Conservation (phyloP, 108 stramenopile genomes). For the Cyclotella atomus region DNA sequence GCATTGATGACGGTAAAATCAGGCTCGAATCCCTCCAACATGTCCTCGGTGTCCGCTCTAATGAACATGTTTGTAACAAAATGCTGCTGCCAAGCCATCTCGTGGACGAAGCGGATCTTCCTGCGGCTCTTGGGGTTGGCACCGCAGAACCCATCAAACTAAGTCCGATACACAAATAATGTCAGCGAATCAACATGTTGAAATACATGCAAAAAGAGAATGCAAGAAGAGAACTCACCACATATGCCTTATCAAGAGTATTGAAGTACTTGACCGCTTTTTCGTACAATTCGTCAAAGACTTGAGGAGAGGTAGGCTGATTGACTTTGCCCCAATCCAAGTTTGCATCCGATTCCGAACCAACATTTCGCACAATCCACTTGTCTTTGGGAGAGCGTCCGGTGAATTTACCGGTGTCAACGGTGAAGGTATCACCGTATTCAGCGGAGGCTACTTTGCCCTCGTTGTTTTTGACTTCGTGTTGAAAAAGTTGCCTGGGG, state of each 20-base stretch:
- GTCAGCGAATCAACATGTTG: too few species aligned
- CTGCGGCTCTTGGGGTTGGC: slow-evolving; percentile 86
- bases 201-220: too few species aligned
- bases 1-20: slow-evolving; percentile 98
- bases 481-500: slow-evolving; percentile 78
- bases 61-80: slow-evolving; percentile 98
- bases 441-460: slow-evolving; percentile 82
- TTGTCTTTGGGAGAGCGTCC: slow-evolving; percentile 98
- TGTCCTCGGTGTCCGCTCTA: slow-evolving; percentile 76
- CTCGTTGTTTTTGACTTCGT: slow-evolving; percentile 92
- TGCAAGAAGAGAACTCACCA: too few species aligned
- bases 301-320: slow-evolving; percentile 88
- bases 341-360: slow-evolving; percentile 76
- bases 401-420: slow-evolving; percentile 98
- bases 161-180: too few species aligned
- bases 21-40: slow-evolving; percentile 86
- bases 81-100: slow-evolving; percentile 98
- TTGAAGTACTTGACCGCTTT: slow-evolving; percentile 93
- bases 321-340: slow-evolving; percentile 97
- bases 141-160: slow-evolving; percentile 95
- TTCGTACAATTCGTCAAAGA: slow-evolving; percentile 94
- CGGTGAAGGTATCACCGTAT: slow-evolving; percentile 91
- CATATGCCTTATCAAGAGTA: slow-evolving; percentile 85
- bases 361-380: slow-evolving; percentile 84
- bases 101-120: slow-evolving; percentile 95